A percentile compares a stretch with the other conserved stretches of the same genome.
Evolutionary conservation across 2,329 filamentous ascomycete genomes (phyloP).

Genomic region (Beauveria medogensis): DNA sequence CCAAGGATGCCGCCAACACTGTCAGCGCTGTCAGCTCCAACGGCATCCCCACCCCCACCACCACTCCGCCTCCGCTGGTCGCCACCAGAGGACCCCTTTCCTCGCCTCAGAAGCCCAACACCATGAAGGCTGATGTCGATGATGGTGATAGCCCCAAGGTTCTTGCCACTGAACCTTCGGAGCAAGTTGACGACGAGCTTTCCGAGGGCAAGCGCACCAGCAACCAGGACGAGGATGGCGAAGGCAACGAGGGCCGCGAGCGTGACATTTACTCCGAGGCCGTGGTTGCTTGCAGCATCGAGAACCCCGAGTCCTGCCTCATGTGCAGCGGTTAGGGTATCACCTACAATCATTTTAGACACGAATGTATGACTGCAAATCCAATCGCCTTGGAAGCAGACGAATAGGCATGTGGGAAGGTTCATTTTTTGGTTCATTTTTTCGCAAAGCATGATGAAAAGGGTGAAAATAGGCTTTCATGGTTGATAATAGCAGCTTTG

Average conservation of each 20-base stretch:
- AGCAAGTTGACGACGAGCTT: constrained; percentile 56
- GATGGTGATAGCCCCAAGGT: constrained; percentile 76
- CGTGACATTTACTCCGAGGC: constrained; percentile 93
- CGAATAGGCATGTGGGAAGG: constrained; percentile 18
- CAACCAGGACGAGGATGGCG: constrained; percentile 66
- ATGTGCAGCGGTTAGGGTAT: constrained; percentile 85
- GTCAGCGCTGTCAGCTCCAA: constrained; percentile 36
- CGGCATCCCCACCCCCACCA: constrained; percentile 60
- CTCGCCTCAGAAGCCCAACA: constrained; percentile 53
- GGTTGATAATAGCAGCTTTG: background rate
- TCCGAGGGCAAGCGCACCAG: constrained; percentile 55
- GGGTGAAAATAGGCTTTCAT: background rate
- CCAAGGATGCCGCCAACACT: constrained; percentile 31
- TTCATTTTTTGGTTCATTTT: background rate
- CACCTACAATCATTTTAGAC: background rate
- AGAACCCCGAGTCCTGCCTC: constrained; percentile 87
- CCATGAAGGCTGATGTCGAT: constrained; percentile 68
- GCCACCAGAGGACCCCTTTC: constrained; percentile 37
- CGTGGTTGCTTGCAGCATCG: constrained; percentile 90
- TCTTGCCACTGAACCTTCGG: constrained; percentile 62
- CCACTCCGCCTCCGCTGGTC: constrained; percentile 51
- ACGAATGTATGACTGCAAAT: constrained; percentile 22
- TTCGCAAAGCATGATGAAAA: background rate
- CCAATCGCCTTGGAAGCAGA: constrained; percentile 3
- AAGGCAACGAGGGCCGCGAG: constrained; percentile 67